Evolutionary conservation across 345 rosid species (phyloP).

Genomic region (Nephelium lappaceum): DNA sequence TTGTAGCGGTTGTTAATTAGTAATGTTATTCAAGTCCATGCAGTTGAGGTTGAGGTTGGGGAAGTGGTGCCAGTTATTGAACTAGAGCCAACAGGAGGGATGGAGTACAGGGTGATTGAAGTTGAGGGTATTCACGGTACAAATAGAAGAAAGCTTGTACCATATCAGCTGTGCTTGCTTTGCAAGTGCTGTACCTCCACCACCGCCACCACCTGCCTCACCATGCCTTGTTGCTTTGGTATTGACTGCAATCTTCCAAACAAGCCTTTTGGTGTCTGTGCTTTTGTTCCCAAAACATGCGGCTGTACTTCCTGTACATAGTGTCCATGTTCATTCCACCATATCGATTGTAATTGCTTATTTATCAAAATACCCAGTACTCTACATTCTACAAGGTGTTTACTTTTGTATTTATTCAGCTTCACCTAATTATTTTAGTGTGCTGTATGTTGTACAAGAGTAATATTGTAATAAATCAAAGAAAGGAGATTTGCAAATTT

Average conservation of each 20-base stretch:
- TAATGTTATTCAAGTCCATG: not conserved
- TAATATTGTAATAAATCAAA: no score
- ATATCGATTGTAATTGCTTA: not conserved
- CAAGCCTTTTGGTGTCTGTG: conserved; percentile 80
- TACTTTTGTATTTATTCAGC: no score
- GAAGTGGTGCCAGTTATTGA: not conserved
- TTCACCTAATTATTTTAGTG: no score
- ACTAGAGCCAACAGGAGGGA: conserved; percentile 19
- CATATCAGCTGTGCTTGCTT: conserved; percentile 62
- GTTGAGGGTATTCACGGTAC: not conserved
- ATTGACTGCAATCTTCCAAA: conserved; percentile 73
- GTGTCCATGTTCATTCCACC: no score
- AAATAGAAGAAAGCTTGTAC: conserved; percentile 39
- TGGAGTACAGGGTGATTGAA: conserved; percentile 26
- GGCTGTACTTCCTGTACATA: conserved; percentile 51
- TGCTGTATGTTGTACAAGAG: no score
- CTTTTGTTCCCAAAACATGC: conserved; percentile 76
- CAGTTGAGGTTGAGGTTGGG: conserved; percentile 21
- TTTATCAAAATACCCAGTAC: no score
- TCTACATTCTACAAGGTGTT: no score
- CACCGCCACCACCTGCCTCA: conserved; percentile 40
- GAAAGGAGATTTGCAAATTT: no score
- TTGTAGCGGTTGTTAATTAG: not conserved
- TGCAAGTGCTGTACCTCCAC: conserved; percentile 63
- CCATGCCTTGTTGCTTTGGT: conserved; percentile 74